Conservation (phyloP, 163 green algal species). For the Picocystis sp. region DNA sequence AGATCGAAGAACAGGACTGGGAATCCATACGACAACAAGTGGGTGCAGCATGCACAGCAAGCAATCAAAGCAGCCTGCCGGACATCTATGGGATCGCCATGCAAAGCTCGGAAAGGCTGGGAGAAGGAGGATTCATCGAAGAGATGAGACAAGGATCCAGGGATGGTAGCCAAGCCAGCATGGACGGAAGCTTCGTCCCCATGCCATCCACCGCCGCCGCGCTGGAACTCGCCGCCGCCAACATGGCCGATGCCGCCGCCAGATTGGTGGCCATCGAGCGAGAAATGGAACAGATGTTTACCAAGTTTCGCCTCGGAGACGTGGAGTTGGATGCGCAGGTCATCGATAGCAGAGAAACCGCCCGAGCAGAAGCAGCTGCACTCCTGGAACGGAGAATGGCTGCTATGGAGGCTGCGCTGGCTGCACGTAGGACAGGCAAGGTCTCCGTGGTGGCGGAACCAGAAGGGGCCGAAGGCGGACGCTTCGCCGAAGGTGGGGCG, state of each 20-base stretch:
- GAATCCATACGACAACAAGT: not conserved
- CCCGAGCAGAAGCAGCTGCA: constrained; percentile 1
- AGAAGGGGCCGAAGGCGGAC: constrained; percentile 22
- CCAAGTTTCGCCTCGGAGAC: not conserved
- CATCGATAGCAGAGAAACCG: not conserved
- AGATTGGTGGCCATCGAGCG: constrained; percentile 54
- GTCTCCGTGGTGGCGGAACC: constrained; percentile 11
- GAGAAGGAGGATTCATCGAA: too few species aligned
- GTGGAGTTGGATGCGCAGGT: not conserved
- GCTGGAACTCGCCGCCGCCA: constrained; percentile 57
- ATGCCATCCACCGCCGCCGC: constrained; percentile 22
- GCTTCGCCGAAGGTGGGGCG: constrained; percentile 17
- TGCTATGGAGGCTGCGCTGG: constrained; percentile 70
- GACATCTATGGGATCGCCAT: constrained; percentile 57
- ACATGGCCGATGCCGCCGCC: constrained; percentile 57
- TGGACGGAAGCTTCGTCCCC: too few species aligned
- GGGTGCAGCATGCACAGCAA: not conserved
- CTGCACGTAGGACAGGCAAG: constrained; percentile 5
- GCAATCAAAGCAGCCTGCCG: constrained; percentile 33
- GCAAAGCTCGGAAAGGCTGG: too few species aligned
- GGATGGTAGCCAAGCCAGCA: too few species aligned
- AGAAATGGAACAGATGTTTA: constrained; percentile 29
- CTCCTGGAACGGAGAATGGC: constrained; percentile 68
- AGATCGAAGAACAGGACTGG: constrained; percentile 8
- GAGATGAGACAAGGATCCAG: too few species aligned